Percentiles rank a stretch among this genome's conserved stretches.
Evolutionary conservation across 345 rosid species (phyloP).

Genomic region (Citrus mangshanensis): DNA sequence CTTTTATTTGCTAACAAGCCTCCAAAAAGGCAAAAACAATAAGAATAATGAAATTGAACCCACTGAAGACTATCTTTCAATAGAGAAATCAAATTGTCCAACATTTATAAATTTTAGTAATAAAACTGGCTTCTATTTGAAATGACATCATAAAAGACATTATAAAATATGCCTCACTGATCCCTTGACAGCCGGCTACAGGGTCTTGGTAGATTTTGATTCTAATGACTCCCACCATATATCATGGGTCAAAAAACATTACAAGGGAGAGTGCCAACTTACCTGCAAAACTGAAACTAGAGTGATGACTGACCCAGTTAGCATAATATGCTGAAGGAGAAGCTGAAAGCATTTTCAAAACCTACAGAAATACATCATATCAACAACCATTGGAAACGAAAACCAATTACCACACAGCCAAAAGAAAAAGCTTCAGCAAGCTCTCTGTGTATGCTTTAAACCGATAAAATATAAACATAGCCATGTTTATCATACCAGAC

Average conservation of each 20-base stretch:
- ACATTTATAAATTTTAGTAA: not conserved
- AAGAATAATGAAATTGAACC: not conserved
- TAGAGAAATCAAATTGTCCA: not conserved
- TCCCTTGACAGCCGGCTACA: not conserved
- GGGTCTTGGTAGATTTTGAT: not conserved
- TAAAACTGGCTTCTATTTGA: not conserved
- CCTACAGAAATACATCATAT: conserved; percentile 28
- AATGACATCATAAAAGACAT: not conserved
- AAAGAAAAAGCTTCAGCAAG: not conserved
- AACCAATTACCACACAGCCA: not conserved
- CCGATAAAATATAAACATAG: not conserved
- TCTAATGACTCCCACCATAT: not conserved
- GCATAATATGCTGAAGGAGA: conserved; percentile 76
- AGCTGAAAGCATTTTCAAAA: conserved; percentile 60
- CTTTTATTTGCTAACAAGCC: too few species aligned
- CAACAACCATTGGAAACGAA: not conserved
- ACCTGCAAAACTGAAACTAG: conserved; percentile 69
- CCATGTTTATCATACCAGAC: conserved; percentile 34
- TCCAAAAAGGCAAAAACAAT: too few species aligned
- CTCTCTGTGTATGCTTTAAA: not conserved
- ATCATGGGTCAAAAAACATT: not conserved
- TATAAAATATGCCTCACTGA: not conserved
- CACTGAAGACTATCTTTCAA: not conserved
- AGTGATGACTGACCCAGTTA: conserved; percentile 56
- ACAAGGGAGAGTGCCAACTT: conserved; percentile 1